These are phyloP conservation scores for Pseudocohnilembus persalinus DNA, from an alignment of 169 alveolate genomes.

Conservation along the genomic window DNA sequence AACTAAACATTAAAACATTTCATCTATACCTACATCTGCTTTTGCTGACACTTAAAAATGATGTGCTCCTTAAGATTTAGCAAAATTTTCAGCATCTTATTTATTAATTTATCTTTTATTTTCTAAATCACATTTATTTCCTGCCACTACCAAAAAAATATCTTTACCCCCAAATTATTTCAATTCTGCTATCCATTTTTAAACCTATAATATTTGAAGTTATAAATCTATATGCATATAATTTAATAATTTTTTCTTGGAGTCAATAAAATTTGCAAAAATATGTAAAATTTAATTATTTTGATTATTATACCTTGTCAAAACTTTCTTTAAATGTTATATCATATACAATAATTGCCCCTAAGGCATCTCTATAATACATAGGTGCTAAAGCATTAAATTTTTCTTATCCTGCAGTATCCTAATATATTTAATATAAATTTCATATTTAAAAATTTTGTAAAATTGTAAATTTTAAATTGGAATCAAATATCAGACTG, in stretches of 20 bases:
- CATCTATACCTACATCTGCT: slow-evolving; percentile 75
- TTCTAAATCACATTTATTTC: slow-evolving; percentile 79
- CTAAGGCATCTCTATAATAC: slow-evolving; percentile 78
- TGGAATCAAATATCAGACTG: too few species aligned
- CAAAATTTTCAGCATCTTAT: slow-evolving; percentile 57
- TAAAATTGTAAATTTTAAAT: too few species aligned
- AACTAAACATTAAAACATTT: slow-evolving; percentile 48
- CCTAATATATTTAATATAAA: slow-evolving; percentile 48
- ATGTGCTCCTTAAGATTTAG: slow-evolving; percentile 56
- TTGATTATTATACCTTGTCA: slow-evolving; percentile 47
- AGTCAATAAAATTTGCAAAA: background rate
- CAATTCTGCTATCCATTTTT: slow-evolving; percentile 75
- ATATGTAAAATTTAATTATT: slow-evolving; percentile 5
- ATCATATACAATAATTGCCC: slow-evolving; percentile 85
- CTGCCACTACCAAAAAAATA: slow-evolving; percentile 77
- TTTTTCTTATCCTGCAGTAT: slow-evolving; percentile 80
- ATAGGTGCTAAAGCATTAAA: slow-evolving; percentile 69
- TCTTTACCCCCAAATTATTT: slow-evolving; percentile 55
- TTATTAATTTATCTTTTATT: slow-evolving; percentile 39
- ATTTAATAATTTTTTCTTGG: background rate
- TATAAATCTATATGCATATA: background rate
- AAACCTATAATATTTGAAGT: slow-evolving; percentile 26
- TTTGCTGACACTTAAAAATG: slow-evolving; percentile 81
- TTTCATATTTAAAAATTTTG: too few species aligned
- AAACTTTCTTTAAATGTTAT: slow-evolving; percentile 78